A percentile compares a stretch with the other conserved stretches of the same genome.
phyloP scores from a whole-genome alignment of 305 asterid species.

The Petunia hybrid region DNA sequence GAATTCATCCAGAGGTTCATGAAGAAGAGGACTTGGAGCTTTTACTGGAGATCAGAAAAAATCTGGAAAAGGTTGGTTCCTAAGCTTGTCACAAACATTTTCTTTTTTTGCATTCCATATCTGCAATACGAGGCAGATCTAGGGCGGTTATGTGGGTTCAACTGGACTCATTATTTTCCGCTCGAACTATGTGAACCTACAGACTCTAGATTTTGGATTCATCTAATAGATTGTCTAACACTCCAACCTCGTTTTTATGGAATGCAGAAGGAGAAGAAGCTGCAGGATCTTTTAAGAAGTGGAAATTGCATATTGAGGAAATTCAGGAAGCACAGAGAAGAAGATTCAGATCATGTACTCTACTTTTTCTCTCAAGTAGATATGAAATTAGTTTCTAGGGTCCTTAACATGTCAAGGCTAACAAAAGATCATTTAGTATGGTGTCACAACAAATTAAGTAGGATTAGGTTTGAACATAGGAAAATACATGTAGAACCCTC shows the following conservation, averaged over 20 bases:
- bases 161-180: too few relatives aligned
- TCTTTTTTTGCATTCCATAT: neutral
- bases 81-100: neutral
- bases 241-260: neutral
- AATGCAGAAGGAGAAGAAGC: conserved; percentile 88
- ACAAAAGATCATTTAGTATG: conserved; percentile 77
- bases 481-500: conserved; percentile 74
- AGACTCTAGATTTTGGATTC: too few relatives aligned
- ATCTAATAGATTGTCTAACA: neutral
- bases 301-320: conserved; percentile 75
- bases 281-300: conserved; percentile 69
- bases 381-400: conserved; percentile 82
- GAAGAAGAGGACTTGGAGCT: conserved; percentile 61
- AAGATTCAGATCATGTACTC: conserved; percentile 74
- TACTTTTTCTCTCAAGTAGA: conserved; percentile 85
- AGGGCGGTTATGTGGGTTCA: too few relatives aligned
- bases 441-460: conserved; percentile 78
- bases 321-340: conserved; percentile 56
- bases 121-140: too few relatives aligned
- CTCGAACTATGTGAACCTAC: too few relatives aligned
- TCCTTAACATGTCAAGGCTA: conserved; percentile 74
- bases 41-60: conserved; percentile 54
- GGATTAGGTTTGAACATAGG: conserved; percentile 71
- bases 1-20: conserved; percentile 49
- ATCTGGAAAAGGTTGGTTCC: conserved; percentile 69